These are phyloP conservation scores for Xylariaceae sp. DNA, from an alignment of 2,329 filamentous ascomycete genomes.

Conservation along the genomic window DNA sequence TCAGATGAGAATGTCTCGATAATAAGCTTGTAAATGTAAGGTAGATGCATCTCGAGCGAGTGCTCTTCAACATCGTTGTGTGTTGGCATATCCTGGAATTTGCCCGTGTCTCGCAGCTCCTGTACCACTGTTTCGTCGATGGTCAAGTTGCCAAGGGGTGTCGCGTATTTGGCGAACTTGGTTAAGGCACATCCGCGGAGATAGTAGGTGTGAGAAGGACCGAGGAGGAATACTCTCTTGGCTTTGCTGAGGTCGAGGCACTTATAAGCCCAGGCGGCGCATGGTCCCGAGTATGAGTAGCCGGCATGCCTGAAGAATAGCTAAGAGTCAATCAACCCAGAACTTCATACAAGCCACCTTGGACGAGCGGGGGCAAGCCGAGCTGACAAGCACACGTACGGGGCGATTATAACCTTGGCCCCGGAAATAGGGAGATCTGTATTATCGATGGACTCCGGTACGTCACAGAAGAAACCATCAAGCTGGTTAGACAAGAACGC, in stretches of 20 bases:
- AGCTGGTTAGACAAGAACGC: slow-evolving; percentile 63
- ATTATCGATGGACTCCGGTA: slow-evolving; percentile 62
- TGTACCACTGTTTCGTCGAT: slow-evolving; percentile 58
- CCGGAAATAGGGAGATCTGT: slow-evolving; percentile 61
- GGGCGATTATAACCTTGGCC: slow-evolving; percentile 84
- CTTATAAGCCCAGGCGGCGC: slow-evolving; percentile 93
- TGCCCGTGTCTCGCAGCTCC: slow-evolving; percentile 47
- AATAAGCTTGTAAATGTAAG: slow-evolving; percentile 81
- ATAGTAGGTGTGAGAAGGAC: slow-evolving; percentile 85
- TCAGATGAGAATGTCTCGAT: slow-evolving; percentile 46
- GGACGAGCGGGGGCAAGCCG: slow-evolving; percentile 11
- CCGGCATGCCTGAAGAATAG: slow-evolving; percentile 74
- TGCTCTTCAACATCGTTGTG: slow-evolving; percentile 76
- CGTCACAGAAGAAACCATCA: slow-evolving; percentile 66
- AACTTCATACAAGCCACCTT: slow-evolving; percentile 4
- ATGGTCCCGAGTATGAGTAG: slow-evolving; percentile 85
- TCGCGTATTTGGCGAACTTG: slow-evolving; percentile 64
- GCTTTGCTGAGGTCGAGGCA: slow-evolving; percentile 74
- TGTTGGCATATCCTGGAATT: slow-evolving; percentile 61
- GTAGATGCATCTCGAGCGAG: slow-evolving; percentile 93
- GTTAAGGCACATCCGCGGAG: slow-evolving; percentile 74
- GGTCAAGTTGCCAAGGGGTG: slow-evolving; percentile 66
- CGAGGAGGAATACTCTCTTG: slow-evolving; percentile 87
- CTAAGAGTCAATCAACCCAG: slow-evolving; percentile 12
- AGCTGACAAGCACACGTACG: slow-evolving; percentile 58